Evolutionary conservation across 2,329 filamentous ascomycete genomes (phyloP).

Genomic region (Ophiosphaerella narmari): DNA sequence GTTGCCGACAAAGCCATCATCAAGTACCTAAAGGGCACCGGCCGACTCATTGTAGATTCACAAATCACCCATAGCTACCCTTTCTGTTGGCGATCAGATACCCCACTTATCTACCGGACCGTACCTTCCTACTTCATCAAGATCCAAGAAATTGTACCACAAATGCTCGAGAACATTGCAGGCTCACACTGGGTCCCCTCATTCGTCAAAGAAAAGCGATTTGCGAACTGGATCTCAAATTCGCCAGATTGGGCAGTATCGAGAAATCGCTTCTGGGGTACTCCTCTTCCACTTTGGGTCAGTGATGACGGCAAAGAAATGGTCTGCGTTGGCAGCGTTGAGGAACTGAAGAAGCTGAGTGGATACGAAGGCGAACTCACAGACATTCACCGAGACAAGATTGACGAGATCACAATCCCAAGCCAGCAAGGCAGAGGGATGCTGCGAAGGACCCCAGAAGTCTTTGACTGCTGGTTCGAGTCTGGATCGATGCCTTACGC

Average conservation of each 20-base stretch:
- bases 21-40: conserved; percentile 78
- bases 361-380: conserved; percentile 82
- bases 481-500: conserved; percentile 96
- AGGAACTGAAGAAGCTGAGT: conserved; percentile 82
- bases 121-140: conserved; percentile 96
- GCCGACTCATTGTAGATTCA: conserved; percentile 80
- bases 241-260: conserved; percentile 96
- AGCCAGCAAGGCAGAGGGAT: conserved; percentile 84
- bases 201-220: conserved; percentile 89
- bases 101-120: conserved; percentile 87
- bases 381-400: conserved; percentile 89
- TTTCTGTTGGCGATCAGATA: conserved; percentile 94
- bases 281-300: conserved; percentile 88
- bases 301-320: conserved; percentile 87
- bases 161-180: conserved; percentile 90
- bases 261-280: conserved; percentile 94
- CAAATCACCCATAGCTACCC: conserved; percentile 91
- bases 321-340: conserved; percentile 82
- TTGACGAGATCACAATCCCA: conserved; percentile 92
- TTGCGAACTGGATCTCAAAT: conserved; percentile 88
- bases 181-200: conserved; percentile 89
- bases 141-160: conserved; percentile 78
- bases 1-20: conserved; percentile 91
- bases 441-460: conserved; percentile 80
- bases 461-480: conserved; percentile 98